Evolutionary conservation across 1,139 yeast species (phyloP).

Genomic region (Hemisphaericaspora xylanilytica): DNA sequence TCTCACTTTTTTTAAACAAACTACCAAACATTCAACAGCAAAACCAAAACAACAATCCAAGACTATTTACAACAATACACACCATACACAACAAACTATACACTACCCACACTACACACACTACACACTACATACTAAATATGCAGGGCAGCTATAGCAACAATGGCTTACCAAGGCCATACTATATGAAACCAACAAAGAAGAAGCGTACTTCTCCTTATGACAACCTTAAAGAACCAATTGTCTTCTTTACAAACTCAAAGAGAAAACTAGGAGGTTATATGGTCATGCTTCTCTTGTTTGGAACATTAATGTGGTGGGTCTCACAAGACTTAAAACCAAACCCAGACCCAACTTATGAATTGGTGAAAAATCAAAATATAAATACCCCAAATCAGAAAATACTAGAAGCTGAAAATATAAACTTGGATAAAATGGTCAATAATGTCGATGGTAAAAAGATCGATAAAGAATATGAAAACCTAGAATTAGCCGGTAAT

Average conservation of each 20-base stretch:
- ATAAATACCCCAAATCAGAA: slow-evolving; percentile 6
- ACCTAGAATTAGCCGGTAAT: slow-evolving; percentile 39
- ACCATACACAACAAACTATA: too few species aligned
- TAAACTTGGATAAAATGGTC: slow-evolving; percentile 13
- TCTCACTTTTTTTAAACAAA: too few species aligned
- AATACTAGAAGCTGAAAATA: slow-evolving; percentile 6
- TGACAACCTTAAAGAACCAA: slow-evolving; percentile 28
- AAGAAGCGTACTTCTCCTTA: slow-evolving; percentile 38
- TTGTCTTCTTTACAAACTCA: slow-evolving; percentile 34
- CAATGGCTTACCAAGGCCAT: slow-evolving; percentile 48
- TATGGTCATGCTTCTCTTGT: slow-evolving; percentile 32
- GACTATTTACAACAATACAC: too few species aligned
- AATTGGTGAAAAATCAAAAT: slow-evolving; percentile 26
- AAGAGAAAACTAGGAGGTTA: slow-evolving; percentile 42
- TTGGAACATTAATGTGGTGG: slow-evolving; percentile 38
- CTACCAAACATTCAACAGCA: too few species aligned
- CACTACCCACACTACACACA: too few species aligned
- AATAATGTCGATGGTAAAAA: slow-evolving; percentile 14
- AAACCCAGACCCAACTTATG: slow-evolving; percentile 28
- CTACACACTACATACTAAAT: too few species aligned
- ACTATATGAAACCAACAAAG: slow-evolving; percentile 45
- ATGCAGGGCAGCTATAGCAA: slow-evolving; percentile 49
- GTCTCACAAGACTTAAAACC: slow-evolving; percentile 38
- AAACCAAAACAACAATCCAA: too few species aligned
- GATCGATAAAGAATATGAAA: slow-evolving; percentile 14